Evolutionary conservation across 805 yeast genomes (phyloP).

Genomic region (Nakazawaea ambrosiae): DNA sequence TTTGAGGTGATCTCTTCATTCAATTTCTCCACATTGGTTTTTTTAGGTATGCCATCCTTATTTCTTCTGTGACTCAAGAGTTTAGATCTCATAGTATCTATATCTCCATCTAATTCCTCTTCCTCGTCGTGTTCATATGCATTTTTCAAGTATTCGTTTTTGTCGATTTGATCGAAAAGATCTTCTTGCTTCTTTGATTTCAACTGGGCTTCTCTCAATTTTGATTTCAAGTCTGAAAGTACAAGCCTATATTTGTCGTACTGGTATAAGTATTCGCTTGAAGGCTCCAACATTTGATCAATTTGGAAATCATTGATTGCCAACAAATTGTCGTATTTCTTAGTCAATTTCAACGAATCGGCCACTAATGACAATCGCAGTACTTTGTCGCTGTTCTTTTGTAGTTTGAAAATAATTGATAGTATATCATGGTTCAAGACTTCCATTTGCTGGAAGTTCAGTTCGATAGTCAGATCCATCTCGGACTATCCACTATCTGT

Average conservation of each 20-base stretch:
- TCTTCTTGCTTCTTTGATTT: constrained; percentile 17
- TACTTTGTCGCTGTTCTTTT: constrained; percentile 1
- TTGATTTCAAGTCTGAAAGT: constrained; percentile 18
- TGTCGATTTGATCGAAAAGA: constrained; percentile 4
- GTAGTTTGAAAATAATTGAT: constrained; percentile 1
- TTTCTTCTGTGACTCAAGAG: neutral
- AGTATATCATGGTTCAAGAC: constrained; percentile 2
- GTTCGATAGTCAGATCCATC: constrained; percentile 5
- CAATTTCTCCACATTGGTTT: constrained; percentile 32
- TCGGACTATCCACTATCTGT: no score
- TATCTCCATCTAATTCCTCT: constrained; percentile 20
- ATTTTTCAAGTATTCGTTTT: constrained; percentile 12
- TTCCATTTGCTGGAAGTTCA: constrained; percentile 1
- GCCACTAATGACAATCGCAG: constrained; percentile 20
- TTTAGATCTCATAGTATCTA: constrained; percentile 3
- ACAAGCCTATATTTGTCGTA: constrained; percentile 15
- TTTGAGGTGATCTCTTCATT: constrained; percentile 40
- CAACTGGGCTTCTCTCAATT: constrained; percentile 21
- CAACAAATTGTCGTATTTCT: constrained; percentile 32
- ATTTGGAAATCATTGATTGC: constrained; percentile 15
- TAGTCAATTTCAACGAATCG: constrained; percentile 30
- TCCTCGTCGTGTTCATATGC: constrained; percentile 5
- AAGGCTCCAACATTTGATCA: neutral
- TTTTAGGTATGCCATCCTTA: constrained; percentile 14
- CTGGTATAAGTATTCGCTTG: neutral